A percentile compares a stretch with the other conserved stretches of the same genome.
Conservation (phyloP, 1,284 basidiomycete species). For the Coriolopsis trogii region DNA sequence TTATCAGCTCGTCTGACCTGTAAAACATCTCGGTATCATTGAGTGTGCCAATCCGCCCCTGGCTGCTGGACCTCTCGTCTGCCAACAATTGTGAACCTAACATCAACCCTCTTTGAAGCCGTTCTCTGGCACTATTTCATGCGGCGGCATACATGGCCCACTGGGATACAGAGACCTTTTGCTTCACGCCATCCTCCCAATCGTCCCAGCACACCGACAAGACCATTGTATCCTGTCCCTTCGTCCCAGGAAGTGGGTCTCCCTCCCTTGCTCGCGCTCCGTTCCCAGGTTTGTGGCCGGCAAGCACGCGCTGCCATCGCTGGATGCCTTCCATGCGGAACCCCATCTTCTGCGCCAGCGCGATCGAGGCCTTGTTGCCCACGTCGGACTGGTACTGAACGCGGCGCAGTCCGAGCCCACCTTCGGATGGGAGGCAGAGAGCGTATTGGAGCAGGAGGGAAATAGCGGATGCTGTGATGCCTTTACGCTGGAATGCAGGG, state of each 20-base stretch:
- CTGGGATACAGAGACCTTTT: constrained; percentile 36
- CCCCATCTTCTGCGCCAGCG: constrained; percentile 60
- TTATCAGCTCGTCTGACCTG: too few species aligned
- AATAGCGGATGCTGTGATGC: constrained; percentile 63
- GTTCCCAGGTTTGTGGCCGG: constrained; percentile 34
- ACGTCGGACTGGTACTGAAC: constrained; percentile 63
- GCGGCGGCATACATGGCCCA: not conserved
- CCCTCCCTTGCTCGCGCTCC: constrained; percentile 39
- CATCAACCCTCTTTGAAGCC: too few species aligned
- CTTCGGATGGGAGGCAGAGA: constrained; percentile 48
- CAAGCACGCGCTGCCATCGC: constrained; percentile 56
- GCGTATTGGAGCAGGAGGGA: constrained; percentile 60
- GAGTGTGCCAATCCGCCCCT: too few species aligned
- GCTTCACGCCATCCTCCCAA: constrained; percentile 56
- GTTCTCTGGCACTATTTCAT: too few species aligned
- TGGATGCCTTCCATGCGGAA: constrained; percentile 58
- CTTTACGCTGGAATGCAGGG: constrained; percentile 64
- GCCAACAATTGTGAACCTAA: too few species aligned
- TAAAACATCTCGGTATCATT: too few species aligned
- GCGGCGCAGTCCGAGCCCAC: constrained; percentile 61
- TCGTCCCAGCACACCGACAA: constrained; percentile 64
- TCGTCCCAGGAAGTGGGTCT: constrained; percentile 39
- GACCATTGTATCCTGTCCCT: constrained; percentile 51
- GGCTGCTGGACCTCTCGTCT: too few species aligned
- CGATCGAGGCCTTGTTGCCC: constrained; percentile 51